Evolutionary conservation across 768 basidiomycete species (phyloP), one percentile per base, ranked within the genome.

Genomic region (Hericium erinaceus): DNA sequence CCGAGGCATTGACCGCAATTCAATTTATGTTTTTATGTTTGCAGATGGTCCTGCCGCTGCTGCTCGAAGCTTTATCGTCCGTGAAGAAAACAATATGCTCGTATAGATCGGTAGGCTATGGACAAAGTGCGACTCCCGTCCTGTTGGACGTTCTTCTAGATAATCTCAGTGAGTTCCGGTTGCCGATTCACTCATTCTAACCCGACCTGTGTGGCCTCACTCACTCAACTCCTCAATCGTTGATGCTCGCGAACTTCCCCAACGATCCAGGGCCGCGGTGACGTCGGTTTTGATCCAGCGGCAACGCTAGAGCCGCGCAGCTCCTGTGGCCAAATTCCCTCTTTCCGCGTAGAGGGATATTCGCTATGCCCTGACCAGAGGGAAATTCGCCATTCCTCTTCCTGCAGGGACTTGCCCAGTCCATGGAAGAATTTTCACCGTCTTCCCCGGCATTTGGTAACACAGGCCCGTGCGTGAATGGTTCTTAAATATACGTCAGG

Each of bases 341-440:
- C 24, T 4, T 20, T 10, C 10, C 49, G 11, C 49, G 8, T 26
- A 22, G 49, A 24, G 10, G 18, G 28, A 51, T 11, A 15, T 51
- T 46, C 16, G n/a, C 44, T 18, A 46, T 15, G 20, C n/a, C 44
- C 44, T 33, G 33, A 26, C 11, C 10, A 20, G 60, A 58, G 60
- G 61, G 10, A 61, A 57, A 60, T 61, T 24, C 8, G 58, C 61
- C 49, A 61, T 61, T 58, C 39, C 53, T 26, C 52, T 40, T 33
- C 28, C 33, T 7, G 41, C 22, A 16, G 15, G 5, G 49, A 7
- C 49, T 24, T 20, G 15, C 15, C 11, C 0, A 18, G 7, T 12
- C 13, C 18, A 22, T 11, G 13, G 24, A 2, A 13, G 16, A 24
- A 7, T 26, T 41, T 46, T 24, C 20, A 13, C n/a, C 6, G 9